These are phyloP conservation scores for Hydrangea macrophylla DNA, from an alignment of 148 eudicot genomes.

Conservation along the genomic window DNA sequence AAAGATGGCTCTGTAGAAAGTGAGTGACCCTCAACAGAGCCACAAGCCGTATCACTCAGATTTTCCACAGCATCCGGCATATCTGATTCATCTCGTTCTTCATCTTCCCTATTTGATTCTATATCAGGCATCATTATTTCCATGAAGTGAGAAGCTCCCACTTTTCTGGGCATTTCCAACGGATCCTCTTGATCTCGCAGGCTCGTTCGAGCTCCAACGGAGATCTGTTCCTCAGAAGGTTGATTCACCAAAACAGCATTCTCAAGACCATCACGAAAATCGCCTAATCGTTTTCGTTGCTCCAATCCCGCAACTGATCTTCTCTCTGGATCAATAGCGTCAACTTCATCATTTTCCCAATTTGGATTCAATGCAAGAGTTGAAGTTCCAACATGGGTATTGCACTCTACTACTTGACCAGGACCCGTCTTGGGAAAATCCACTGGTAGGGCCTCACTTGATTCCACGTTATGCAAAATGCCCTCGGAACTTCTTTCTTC, in stretches of 20 bases:
- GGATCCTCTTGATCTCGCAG: not conserved
- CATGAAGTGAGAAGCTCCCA: too few relatives aligned
- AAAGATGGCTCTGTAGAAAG: too few relatives aligned
- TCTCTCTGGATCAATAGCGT: not conserved
- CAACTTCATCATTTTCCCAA: constrained; percentile 4
- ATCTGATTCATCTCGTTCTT: not conserved
- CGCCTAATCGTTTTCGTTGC: not conserved
- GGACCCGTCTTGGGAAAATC: not conserved
- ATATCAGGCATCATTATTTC: constrained; percentile 11
- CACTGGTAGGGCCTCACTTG: too few relatives aligned
- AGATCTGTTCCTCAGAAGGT: constrained; percentile 7
- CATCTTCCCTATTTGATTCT: constrained; percentile 5
- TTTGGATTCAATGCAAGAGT: not conserved
- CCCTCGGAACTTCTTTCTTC: constrained; percentile 16
- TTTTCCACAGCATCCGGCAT: too few relatives aligned
- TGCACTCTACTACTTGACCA: too few relatives aligned
- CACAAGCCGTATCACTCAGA: too few relatives aligned
- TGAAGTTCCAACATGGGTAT: too few relatives aligned
- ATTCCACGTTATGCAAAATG: too few relatives aligned
- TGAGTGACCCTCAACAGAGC: too few relatives aligned
- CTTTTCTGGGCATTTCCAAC: not conserved
- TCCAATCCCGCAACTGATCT: constrained; percentile 5
- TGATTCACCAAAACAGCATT: not conserved
- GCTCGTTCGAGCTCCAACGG: constrained; percentile 4
- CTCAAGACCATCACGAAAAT: constrained; percentile 3